Conservation (phyloP, 495 filamentous ascomycete genomes). For the Tuber brumale region DNA sequence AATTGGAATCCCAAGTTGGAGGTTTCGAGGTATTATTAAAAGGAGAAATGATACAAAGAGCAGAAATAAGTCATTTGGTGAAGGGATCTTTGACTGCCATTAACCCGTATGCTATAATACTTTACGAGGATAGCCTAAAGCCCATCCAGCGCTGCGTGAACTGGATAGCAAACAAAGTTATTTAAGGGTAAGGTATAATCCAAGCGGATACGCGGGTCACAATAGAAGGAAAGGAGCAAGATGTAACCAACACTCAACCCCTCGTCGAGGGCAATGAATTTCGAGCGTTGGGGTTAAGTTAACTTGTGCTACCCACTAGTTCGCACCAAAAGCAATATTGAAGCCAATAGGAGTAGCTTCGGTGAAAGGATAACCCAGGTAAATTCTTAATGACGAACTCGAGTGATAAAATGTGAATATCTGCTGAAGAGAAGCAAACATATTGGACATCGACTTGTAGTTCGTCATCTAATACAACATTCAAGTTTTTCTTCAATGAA, state of each 20-base stretch:
- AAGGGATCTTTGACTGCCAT: background rate
- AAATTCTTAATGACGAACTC: background rate
- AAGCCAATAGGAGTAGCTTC: background rate
- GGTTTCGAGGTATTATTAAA: background rate
- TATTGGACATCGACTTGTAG: background rate
- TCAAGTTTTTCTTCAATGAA: background rate
- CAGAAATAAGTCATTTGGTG: background rate
- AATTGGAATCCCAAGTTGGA: background rate
- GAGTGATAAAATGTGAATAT: background rate
- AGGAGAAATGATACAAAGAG: background rate
- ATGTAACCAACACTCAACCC: background rate
- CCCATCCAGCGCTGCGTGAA: background rate
- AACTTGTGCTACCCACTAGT: background rate
- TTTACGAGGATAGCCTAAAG: background rate
- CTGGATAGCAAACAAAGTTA: background rate
- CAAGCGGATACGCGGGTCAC: background rate
- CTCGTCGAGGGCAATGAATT: background rate
- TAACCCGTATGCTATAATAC: background rate
- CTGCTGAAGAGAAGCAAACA: background rate
- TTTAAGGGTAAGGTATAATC: too few species aligned
- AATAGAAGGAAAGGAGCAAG: background rate
- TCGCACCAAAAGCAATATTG: background rate
- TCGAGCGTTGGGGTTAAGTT: background rate
- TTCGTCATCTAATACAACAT: background rate
- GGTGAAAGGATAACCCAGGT: background rate